Evolutionary conservation across 371 early-diverging fungal genomes (phyloP).

Genomic region (Apophysomyces elegans): DNA sequence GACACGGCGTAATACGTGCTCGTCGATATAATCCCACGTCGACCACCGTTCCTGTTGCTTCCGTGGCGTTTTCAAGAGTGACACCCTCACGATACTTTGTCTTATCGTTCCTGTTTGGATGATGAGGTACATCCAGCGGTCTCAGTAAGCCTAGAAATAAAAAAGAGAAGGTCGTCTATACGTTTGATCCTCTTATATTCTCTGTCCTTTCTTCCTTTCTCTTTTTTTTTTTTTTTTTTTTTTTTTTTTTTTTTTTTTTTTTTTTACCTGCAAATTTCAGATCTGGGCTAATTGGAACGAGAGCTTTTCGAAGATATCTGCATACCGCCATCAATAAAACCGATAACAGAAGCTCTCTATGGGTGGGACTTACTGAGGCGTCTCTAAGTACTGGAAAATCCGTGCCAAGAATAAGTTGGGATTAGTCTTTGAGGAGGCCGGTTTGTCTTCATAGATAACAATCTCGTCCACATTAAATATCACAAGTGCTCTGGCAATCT

Average conservation of each 20-base stretch:
- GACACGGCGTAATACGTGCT: slow-evolving; percentile 57
- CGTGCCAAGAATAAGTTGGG: slow-evolving; percentile 67
- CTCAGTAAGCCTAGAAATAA: slow-evolving; percentile 58
- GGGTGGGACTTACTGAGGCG: slow-evolving; percentile 56
- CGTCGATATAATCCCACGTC: slow-evolving; percentile 66
- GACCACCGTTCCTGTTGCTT: slow-evolving; percentile 60
- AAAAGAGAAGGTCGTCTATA: background rate
- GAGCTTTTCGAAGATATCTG: slow-evolving; percentile 67
- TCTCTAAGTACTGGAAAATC: slow-evolving; percentile 70
- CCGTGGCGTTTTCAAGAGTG: slow-evolving; percentile 50
- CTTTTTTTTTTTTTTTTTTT: background rate
- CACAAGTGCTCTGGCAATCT: slow-evolving; percentile 69
- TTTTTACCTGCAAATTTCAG: slow-evolving; percentile 64
- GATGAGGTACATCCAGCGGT: slow-evolving; percentile 77
- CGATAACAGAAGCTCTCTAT: background rate
- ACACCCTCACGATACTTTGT: slow-evolving; percentile 73
- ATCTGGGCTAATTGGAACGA: slow-evolving; percentile 75
- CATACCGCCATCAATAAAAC: background rate
- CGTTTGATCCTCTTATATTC: no score
- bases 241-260: background rate
- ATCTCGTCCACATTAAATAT: slow-evolving; percentile 74
- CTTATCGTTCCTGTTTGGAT: slow-evolving; percentile 64
- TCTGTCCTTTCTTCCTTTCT: background rate
- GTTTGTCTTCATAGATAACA: slow-evolving; percentile 68
- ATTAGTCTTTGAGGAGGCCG: slow-evolving; percentile 43